Evolutionary conservation across 352 stramenopile genomes (phyloP).

Genomic region (Globisporangium emineosum): DNA sequence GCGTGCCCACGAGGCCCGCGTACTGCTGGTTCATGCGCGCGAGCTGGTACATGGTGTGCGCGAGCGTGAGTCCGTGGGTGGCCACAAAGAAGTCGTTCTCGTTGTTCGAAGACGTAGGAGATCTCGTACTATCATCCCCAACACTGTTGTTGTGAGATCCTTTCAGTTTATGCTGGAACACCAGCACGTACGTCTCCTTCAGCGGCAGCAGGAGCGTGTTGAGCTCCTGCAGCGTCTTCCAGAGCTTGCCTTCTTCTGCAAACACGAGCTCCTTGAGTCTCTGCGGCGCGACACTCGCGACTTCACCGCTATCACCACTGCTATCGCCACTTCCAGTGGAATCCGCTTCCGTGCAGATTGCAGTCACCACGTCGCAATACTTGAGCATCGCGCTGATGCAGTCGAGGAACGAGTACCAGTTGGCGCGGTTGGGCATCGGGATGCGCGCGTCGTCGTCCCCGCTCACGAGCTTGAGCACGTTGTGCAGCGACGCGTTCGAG

Average conservation of each 20-base stretch:
- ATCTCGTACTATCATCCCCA: background rate
- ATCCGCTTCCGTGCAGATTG: constrained; percentile 36
- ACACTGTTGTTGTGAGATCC: background rate
- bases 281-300: constrained; percentile 19
- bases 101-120: constrained; percentile 11
- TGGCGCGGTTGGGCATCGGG: constrained; percentile 47
- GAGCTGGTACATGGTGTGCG: constrained; percentile 78
- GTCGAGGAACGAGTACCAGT: constrained; percentile 66
- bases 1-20: constrained; percentile 26
- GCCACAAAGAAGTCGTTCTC: constrained; percentile 25
- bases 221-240: constrained; percentile 43
- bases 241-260: constrained; percentile 37
- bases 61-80: constrained; percentile 52
- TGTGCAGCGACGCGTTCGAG: constrained; percentile 43
- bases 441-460: constrained; percentile 42
- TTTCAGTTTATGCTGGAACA: constrained; percentile 36
- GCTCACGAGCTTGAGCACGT: constrained; percentile 31
- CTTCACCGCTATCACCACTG: background rate
- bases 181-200: constrained; percentile 54
- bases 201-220: constrained; percentile 48
- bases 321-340: background rate
- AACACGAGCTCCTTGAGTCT: constrained; percentile 59
- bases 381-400: constrained; percentile 48
- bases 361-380: constrained; percentile 53
- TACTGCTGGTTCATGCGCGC: constrained; percentile 75